A percentile compares a stretch with the other conserved stretches of the same genome.
These are phyloP conservation scores for Hysterangium stoloniferum DNA, from an alignment of 768 basidiomycete genomes.

Conservation along the genomic window DNA sequence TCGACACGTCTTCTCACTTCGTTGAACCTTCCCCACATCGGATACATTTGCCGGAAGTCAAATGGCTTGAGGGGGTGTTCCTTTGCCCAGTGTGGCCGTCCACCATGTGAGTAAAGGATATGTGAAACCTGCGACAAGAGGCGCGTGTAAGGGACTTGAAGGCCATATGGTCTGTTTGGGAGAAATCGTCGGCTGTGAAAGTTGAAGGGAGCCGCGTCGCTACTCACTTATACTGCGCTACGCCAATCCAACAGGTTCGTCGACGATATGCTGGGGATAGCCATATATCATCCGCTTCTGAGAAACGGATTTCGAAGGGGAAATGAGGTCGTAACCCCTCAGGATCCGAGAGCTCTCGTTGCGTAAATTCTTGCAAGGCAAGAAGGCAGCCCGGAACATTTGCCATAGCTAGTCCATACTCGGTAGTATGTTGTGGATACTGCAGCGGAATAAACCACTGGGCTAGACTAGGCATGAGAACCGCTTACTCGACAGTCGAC, in stretches of 20 bases:
- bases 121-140: slow-evolving; percentile 71
- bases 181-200: slow-evolving; percentile 8
- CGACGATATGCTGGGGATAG: slow-evolving; percentile 80
- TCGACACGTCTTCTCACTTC: slow-evolving; percentile 62
- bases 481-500: slow-evolving; percentile 80
- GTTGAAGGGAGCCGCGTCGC: slow-evolving; percentile 3
- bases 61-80: slow-evolving; percentile 66
- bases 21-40: slow-evolving; percentile 72
- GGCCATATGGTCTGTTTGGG: slow-evolving; percentile 67
- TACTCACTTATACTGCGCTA: slow-evolving; percentile 90
- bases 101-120: slow-evolving; percentile 60
- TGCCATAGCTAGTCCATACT: slow-evolving; percentile 84
- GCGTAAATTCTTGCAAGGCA: slow-evolving; percentile 67
- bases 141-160: slow-evolving; percentile 71
- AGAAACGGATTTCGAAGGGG: slow-evolving; percentile 87
- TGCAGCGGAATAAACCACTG: slow-evolving; percentile 25
- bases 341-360: slow-evolving; percentile 54
- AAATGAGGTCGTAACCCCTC: slow-evolving; percentile 83
- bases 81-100: slow-evolving; percentile 96
- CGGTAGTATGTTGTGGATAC: slow-evolving; percentile 91
- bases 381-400: slow-evolving; percentile 58
- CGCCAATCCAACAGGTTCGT: slow-evolving; percentile 89
- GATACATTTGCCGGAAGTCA: slow-evolving; percentile 61
- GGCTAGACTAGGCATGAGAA: slow-evolving; percentile 14
- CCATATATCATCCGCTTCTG: slow-evolving; percentile 87